These are phyloP conservation scores for Eucalyptus guilfoylei DNA, from an alignment of 345 rosid genomes.

Conservation along the genomic window DNA sequence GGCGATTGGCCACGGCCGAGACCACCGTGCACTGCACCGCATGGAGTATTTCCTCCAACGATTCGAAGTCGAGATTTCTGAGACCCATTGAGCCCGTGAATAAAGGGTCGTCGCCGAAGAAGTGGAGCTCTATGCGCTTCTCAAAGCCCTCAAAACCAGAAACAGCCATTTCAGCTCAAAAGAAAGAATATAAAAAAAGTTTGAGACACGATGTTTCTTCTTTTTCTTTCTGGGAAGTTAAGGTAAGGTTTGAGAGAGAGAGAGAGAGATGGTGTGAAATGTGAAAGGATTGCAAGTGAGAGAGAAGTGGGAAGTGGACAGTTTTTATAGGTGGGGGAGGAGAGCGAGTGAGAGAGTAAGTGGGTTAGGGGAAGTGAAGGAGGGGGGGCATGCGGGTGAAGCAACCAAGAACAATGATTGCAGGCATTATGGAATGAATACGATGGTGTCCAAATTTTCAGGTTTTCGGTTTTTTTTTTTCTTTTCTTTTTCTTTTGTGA, in stretches of 20 bases:
- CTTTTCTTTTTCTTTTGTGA: background rate
- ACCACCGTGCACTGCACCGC: slow-evolving; percentile 88
- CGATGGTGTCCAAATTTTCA: slow-evolving; percentile 22
- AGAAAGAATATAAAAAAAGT: background rate
- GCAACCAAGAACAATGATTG: slow-evolving; percentile 97
- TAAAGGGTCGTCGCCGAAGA: slow-evolving; percentile 34
- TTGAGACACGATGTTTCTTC: background rate
- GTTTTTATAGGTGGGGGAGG: slow-evolving; percentile 14
- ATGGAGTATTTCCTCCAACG: slow-evolving; percentile 40
- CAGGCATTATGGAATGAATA: slow-evolving; percentile 76
- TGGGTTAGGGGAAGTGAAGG: slow-evolving; percentile 7
- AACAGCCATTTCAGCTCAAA: slow-evolving; percentile 36
- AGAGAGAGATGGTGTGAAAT: background rate
- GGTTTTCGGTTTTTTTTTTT: background rate
- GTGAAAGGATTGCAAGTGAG: background rate
- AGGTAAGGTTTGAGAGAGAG: background rate
- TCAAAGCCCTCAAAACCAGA: slow-evolving; percentile 96
- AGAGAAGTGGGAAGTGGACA: background rate
- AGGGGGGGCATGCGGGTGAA: slow-evolving; percentile 89
- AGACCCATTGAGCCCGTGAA: slow-evolving; percentile 36
- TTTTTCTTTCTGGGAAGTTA: background rate
- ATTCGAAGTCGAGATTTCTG: slow-evolving; percentile 63
- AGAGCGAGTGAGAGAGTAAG: slow-evolving; percentile 5
- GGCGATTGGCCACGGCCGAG: slow-evolving; percentile 76
- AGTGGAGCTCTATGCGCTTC: slow-evolving; percentile 85